Base-by-base conservation (phyloP, 192 early-diverging fungal species). In the Obelidium mucronatum region DNA sequence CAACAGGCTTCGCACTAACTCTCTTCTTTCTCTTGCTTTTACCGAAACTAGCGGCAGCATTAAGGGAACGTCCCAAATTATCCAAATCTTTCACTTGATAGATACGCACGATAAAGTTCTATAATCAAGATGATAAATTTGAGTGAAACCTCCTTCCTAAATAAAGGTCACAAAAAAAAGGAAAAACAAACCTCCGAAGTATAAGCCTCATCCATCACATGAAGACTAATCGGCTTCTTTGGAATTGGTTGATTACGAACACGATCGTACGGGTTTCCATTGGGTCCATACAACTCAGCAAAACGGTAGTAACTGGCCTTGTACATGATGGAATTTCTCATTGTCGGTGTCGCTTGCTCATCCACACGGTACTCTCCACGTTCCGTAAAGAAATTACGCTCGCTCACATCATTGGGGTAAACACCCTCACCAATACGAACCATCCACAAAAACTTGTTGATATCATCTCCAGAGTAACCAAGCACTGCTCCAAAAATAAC, bases 401-500 rank as follows among this genome's bases (percentile, higher is more conserved):
- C 98, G 67, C 84, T 92, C 65, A 99, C 86, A n/a, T 97, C 91
- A 56, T 98, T 90, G 0, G 98, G 98, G 80, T 93, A 99, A 1
- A 99, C 95, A 22, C 96, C 96, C 83, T 97, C 94, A 0, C 94
- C 96, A 80, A 99, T 99, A 61, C 98, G 92, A 67, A 99, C 93
- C 98, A 99, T 99, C 98, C 98, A 99, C 84, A 99, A 75, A 86
- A 97, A 99, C 86, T 99, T 99, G 90, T 99, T 99, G 86, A 99
- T 97, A 81, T 99, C 98, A 83, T 99, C 98, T 26, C 98, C 98
- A 28, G 95, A 96, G 81, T 99, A 99, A 4, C 97, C 98, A 60
- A 99, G 86, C 54, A 95, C 87, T 0, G 92, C 97, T 68, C 98
- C 98, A 83, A 99, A 99, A 54, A 99, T 92, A 0, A 99, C 92